Base-by-base conservation (phyloP, 371 early-diverging fungal species). In the Apophysomyces elegans region DNA sequence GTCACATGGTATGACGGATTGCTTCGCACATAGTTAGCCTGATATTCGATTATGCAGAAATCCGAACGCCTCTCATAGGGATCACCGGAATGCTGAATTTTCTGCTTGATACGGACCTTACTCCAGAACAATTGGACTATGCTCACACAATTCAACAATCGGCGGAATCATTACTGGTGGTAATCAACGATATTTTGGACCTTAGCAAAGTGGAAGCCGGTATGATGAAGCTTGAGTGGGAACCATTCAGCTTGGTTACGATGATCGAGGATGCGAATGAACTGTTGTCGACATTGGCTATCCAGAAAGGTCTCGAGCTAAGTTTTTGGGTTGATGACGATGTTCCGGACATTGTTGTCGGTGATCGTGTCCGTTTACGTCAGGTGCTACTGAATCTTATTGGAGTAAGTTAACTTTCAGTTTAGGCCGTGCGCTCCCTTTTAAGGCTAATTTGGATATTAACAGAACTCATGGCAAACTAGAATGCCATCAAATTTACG, bases 111-210 rank as follows among this genome's bases (percentile, higher is more conserved):
- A 88, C 88, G 1, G 84, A 84, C 37, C 67, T 90, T 63, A 84
- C 86, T 13, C 70, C 80, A 9, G 88, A 88, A 39, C 90, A 90
- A 61, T 68, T 84, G 66, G 88, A 88, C 66, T 88, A 86, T 69
- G 90, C 83, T 6, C 86, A 87, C 37, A 88, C 87, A 0, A 86
- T 90, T 9, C 86, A 86, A 61, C 86, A 86, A 58, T 86, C 86
- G 16, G 90, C 86, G 0, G 87, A 88, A 60, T 84, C 86, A 0
- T 65, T 90, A 13, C 63, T 90, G 21, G 76, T 86, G 9, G 86
- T 90, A n/a, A 88, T 90, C 60, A 90, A 90, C 64, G 90, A 90
- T 67, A 87, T 90, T 58, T 54, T 90, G 66, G 90, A 90, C 70
- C 72, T 88, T 8, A 86, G 86, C 64, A 90, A 90, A 68, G 88